Base-by-base conservation (phyloP, 306 rosid genomes). In the Vicia faba region DNA sequence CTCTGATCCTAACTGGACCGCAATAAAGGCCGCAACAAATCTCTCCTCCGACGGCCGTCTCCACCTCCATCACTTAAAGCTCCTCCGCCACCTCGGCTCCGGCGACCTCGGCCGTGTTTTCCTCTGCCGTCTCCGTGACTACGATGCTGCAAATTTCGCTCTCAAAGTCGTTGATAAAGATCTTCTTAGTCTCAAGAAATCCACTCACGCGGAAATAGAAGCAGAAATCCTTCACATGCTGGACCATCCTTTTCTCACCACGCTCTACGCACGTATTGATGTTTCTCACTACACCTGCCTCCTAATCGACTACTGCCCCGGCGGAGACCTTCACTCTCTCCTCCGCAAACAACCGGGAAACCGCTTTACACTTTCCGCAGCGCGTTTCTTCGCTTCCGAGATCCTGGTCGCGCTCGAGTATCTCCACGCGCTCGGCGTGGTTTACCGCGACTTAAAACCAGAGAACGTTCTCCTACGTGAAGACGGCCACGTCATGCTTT, bases 401-500 rank as follows among this genome's bases (percentile, higher is more conserved):
- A 80, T 89, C 0, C 76, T 93, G 8, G 83, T 88, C 1, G 91
- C 98, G 1, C 78, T 93, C 6, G 96, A 93, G 75, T 93, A 93
- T 35, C 78, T 93, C 13, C 97, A 93, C 73, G 85, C 98, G 2
- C 84, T 88, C 0, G 97, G 98, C 0, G 44, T 93, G 5, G 84
- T 89, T 1, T 93, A 89, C 72, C 82, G 97, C 15, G 98, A 93
- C 65, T 74, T 93, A 7, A 93, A 93, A 38, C 97, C 98, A 0
- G 97, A 93, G 38, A 93, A 93, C 76, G 81, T 89, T 3, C 88
- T 93, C 44, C 10, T 93, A 5, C 89, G 98, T 0, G 88, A 86
- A 2, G 98, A 93, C 14, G 95, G 98, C 58, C 97, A 93, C 56
- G 61, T 93, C 80, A 93, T 93, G 98, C 89, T 93, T 38, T 89